These are phyloP conservation scores for Passalora sequoiae DNA, from an alignment of 2,329 filamentous ascomycete genomes.

Conservation along the genomic window DNA sequence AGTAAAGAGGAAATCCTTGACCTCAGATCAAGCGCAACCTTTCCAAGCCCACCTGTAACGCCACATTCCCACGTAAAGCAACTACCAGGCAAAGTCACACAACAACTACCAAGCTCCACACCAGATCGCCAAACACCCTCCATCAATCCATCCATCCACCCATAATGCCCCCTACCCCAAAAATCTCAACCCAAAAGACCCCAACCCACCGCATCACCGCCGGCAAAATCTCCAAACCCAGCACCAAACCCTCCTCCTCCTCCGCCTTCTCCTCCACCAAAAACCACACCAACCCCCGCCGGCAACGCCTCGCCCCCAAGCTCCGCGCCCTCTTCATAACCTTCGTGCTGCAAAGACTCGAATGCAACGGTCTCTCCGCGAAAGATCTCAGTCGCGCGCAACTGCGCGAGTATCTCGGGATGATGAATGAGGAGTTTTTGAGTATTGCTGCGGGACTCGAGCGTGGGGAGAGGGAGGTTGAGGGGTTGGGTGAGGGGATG, in stretches of 20 bases:
- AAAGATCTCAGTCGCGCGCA: background rate
- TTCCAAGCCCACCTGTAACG: too few relatives aligned
- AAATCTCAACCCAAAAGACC: too few relatives aligned
- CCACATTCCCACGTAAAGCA: too few relatives aligned
- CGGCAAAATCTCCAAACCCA: background rate
- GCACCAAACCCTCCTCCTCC: background rate
- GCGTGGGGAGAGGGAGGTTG: background rate
- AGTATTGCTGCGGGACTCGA: background rate
- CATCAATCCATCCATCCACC: too few relatives aligned
- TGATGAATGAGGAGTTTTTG: background rate
- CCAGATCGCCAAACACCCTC: too few relatives aligned
- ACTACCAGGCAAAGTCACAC: too few relatives aligned
- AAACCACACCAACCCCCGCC: background rate
- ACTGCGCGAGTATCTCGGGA: background rate
- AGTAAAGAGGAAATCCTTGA: too few relatives aligned
- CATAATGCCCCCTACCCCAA: too few relatives aligned
- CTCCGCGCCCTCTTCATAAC: background rate
- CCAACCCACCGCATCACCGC: background rate
- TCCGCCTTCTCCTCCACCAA: background rate
- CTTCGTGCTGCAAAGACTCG: background rate
- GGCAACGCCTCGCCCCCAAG: background rate
- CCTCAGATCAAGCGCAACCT: too few relatives aligned
- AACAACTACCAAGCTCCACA: too few relatives aligned
- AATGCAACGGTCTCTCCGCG: background rate
- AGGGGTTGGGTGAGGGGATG: too few relatives aligned